Base-by-base conservation (phyloP, 139 green algal genomes). In the Mychonastes homosphaera region DNA sequence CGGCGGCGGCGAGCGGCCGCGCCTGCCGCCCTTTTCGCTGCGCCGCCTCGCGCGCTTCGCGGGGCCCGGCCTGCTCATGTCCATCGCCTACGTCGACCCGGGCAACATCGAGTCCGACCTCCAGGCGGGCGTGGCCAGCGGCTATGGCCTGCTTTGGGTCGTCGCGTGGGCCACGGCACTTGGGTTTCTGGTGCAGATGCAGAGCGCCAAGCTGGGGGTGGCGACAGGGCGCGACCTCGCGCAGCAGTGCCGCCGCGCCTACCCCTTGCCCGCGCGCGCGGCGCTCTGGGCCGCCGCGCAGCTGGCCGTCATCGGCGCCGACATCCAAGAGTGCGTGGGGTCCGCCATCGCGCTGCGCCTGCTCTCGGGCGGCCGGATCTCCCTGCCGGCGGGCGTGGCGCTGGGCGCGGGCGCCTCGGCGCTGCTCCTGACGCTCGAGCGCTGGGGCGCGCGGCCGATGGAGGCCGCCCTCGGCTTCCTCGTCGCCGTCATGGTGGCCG, bases 31-130 rank as follows among this genome's bases (percentile, higher is more conserved):
- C n/a, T n/a, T n/a, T n/a, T n/a, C n/a, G n/a, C n/a, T n/a, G n/a
- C n/a, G n/a, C n/a, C n/a, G n/a, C n/a, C n/a, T n/a, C n/a, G n/a
- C n/a, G n/a, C n/a, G n/a, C n/a, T n/a, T n/a, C n/a, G n/a, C n/a
- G n/a, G n/a, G n/a, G n/a, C n/a, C n/a, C n/a, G n/a, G n/a, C n/a
- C 86, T 94, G 26, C 67, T 96, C 2, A 91, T 95, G 81, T 84
- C 67, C 28, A 93, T 92, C 34, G 87, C 81, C 0, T 95, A 93
- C 55, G 65, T 94, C 41, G 88, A 96, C 65, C 87, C 89, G 6
- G 89, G 89, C 1, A 96, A 95, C 62, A 66, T 95, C 41, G 84
- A 96, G 59, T 72, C 58, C 24, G 83, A 94, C 58, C 54, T 96
- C 29, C 84, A 92, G 56, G 79, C 80, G 5, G 86, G 84, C 0